Conservation (phyloP, 2,329 filamentous ascomycete species). For the Trichoderma koningii region DNA sequence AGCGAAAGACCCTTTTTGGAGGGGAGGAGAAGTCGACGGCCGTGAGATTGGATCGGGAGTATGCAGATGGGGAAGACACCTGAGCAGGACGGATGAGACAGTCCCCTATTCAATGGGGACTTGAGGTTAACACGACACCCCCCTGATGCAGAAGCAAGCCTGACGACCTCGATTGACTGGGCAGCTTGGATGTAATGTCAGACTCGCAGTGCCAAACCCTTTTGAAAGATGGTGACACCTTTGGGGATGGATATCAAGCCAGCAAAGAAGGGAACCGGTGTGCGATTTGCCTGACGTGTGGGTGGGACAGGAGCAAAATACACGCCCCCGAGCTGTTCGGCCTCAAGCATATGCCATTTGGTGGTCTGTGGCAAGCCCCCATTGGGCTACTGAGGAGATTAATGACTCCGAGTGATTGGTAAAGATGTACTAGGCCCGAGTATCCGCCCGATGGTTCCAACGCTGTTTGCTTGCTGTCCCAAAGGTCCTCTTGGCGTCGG, state of each 20-base stretch:
- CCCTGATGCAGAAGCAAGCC: slow-evolving; percentile 11
- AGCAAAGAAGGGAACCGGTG: slow-evolving; percentile 25
- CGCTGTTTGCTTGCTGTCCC: slow-evolving; percentile 18
- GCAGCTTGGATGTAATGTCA: slow-evolving; percentile 18
- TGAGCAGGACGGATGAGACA: slow-evolving; percentile 14
- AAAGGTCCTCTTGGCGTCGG: slow-evolving; percentile 20
- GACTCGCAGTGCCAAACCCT: slow-evolving; percentile 19
- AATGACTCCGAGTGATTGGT: slow-evolving; percentile 26
- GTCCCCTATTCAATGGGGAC: slow-evolving; percentile 6
- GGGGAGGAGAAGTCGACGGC: background rate
- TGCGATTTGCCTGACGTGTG: slow-evolving; percentile 27
- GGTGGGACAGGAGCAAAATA: slow-evolving; percentile 27
- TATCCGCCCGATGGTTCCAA: slow-evolving; percentile 13
- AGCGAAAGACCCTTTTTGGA: background rate
- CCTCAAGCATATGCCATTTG: slow-evolving; percentile 25
- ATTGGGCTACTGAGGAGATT: slow-evolving; percentile 25
- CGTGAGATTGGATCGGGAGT: slow-evolving; percentile 22
- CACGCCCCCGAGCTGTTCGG: slow-evolving; percentile 17
- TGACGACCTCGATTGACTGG: slow-evolving; percentile 11
- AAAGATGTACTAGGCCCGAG: slow-evolving; percentile 19
- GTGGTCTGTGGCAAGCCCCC: slow-evolving; percentile 23
- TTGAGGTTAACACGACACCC: slow-evolving; percentile 2
- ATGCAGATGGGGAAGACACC: slow-evolving; percentile 22
- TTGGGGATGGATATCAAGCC: slow-evolving; percentile 9
- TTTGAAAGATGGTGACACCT: slow-evolving; percentile 20